Base-by-base conservation (phyloP, 139 green algal species). In the Pseudopediastrum boryanum region DNA sequence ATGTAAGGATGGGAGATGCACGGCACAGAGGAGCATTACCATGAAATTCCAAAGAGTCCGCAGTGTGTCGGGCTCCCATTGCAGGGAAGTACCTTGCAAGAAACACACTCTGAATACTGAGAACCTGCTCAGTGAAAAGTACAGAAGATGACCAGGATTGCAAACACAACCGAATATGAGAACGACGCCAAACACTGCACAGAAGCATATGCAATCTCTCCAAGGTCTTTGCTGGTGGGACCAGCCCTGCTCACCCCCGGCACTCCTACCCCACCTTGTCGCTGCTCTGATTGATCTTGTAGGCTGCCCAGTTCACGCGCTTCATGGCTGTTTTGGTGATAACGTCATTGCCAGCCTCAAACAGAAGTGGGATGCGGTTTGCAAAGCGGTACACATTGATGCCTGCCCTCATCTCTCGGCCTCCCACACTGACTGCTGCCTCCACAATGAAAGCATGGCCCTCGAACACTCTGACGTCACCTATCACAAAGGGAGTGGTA, bases 331-430 rank as follows among this genome's bases (percentile, higher is more conserved):
- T 98, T 54, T 87, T 85, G 16, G 94, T 99, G 79, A 97, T 91
- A 2, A 99, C 95, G 79, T 99, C 95, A 8, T 86, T 93, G 9
- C 93, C 92, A 6, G 81, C 92, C 89, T 99, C 96, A 73, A 98
- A 99, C 46, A 99, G 89, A 79, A 99, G 88, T 38, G 96, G 96
- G 63, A 99, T 99, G 86, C 95, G 91, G 83, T 99, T 99, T 54
- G 96, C 95, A 83, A 98, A 99, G 65, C 75, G 44, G 46, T 75
- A 75, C 9, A 75, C 64, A 38, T 75, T 81, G 63, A 81, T 63
- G 56, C 75, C 75, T 29, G 90, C 86, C 85, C 94, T 96, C 46
- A 98, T 87, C 75, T 97, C 87, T 16, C 77, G 81, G 9, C 96
- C 96, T 5, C 96, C 96, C n/a, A 98, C 64, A 73, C 87, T 95